Evolutionary conservation across 2,329 filamentous ascomycete species (phyloP), one percentile per base, ranked within the genome.

Genomic region (Ceratocystis lukuohia): DNA sequence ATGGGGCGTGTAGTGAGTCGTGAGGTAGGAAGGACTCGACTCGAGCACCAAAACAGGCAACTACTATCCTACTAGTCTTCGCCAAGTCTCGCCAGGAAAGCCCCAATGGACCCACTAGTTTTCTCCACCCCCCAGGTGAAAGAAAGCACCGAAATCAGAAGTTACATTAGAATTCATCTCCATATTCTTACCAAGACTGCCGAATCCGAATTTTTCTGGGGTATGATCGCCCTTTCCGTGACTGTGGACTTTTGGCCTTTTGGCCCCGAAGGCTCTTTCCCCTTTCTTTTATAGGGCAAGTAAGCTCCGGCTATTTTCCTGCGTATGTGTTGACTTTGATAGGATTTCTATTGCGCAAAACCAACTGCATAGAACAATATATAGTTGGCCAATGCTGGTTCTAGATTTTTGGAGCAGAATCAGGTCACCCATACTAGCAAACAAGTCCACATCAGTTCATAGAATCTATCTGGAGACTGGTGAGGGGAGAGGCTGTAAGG

Each of bases 151-250:
- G 10, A 59, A 59, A 59, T 12, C 28, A 59, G 53, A 59, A 59
- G 53, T 7, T 59, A 20, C 53, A 12, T 33, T 59, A 37, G 8
- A 33, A 25, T 33, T 33, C 28, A 17, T 59, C 53, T n/a, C 53
- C 53, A 59, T 8, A 30, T 8, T 33, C 25, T 30, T 3, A 59
- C 53, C 22, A 20, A n/a, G 15, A 59, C 53, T 59, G 53, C 28
- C 28, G 28, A 59, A 59, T 59, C 28, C 15, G 17, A 20, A 1
- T 59, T 59, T 30, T 33, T 59, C 53, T 59, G 53, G 53, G 53
- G 53, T 59, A 59, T 59, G 53, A 59, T 59, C 53, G 53, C 53
- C 53, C n/a, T 59, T 59, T 15, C 53, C 28, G 53, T 59, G 53
- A n/a, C 15, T 59, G 53, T 59, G 28, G 28, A 59, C 53, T 59